Conservation (phyloP, 441 rosid genomes). For the Aleurites moluccanus region DNA sequence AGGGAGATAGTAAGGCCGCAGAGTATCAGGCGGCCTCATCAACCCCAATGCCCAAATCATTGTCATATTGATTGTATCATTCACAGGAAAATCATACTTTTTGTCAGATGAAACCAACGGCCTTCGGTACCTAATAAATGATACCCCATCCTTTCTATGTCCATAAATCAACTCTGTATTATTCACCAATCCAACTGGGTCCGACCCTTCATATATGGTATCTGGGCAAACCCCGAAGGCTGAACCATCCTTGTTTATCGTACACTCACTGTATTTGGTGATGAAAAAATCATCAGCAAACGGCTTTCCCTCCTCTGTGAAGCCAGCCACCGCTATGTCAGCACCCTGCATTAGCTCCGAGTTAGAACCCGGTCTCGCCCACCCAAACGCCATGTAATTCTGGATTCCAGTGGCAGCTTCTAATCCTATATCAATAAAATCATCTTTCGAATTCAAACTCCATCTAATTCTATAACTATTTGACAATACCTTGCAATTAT, state of each 20-base stretch:
- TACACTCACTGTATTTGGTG: slow-evolving; percentile 68
- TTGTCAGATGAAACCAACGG: slow-evolving; percentile 58
- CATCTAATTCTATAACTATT: slow-evolving; percentile 68
- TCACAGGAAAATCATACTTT: slow-evolving; percentile 74
- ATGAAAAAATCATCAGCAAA: slow-evolving; percentile 84
- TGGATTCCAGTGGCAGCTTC: slow-evolving; percentile 63
- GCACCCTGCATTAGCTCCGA: slow-evolving; percentile 65
- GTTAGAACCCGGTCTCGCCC: slow-evolving; percentile 61
- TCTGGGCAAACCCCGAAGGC: slow-evolving; percentile 92
- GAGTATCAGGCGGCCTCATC: slow-evolving; percentile 80
- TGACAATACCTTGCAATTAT: slow-evolving; percentile 70
- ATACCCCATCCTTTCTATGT: slow-evolving; percentile 91
- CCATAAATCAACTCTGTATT: slow-evolving; percentile 75
- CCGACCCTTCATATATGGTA: slow-evolving; percentile 53
- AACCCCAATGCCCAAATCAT: slow-evolving; percentile 95
- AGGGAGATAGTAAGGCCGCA: slow-evolving; percentile 81
- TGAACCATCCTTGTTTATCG: slow-evolving; percentile 54
- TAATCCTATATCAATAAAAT: slow-evolving; percentile 71
- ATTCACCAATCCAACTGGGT: slow-evolving; percentile 49
- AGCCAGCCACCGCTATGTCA: slow-evolving; percentile 75
- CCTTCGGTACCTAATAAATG: slow-evolving; percentile 78
- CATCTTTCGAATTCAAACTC: slow-evolving; percentile 63
- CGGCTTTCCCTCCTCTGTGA: slow-evolving; percentile 69
- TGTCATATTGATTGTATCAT: slow-evolving; percentile 44
- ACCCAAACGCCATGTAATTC: slow-evolving; percentile 92